Evolutionary conservation across 1,284 basidiomycete species (phyloP), one percentile per base, ranked within the genome.

Genomic region (Chondrostereum purpureum): DNA sequence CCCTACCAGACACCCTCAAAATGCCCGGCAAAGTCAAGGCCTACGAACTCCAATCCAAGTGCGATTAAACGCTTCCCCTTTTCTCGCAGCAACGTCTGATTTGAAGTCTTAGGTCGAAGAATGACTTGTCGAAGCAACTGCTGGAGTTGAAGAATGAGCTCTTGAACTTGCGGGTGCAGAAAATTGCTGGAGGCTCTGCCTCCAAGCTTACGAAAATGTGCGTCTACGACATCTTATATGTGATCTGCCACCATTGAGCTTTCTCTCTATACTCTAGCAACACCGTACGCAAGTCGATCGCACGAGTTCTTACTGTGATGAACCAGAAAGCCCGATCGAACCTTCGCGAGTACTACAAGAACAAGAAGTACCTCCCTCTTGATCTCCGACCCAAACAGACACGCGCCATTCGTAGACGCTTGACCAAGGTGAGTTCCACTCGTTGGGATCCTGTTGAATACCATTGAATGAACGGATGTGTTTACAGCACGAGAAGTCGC

Each of bases 311-410:
- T 72, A 99, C 96, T 42, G 93, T 99, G 60, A 95, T 89, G 77
- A 98, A 97, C 88, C 87, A 92, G 68, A 99, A 99, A 77, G 85
- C 88, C 63, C 90, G 96, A 59, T 85, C 92, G 74, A 93, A 95
- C 75, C 83, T 98, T 57, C 90, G 92, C 54, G 94, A 98, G 71
- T 92, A 88, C 77, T 98, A 98, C 89, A 95, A 94, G 79, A 74
- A 77, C 68, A 97, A 98, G 86, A 96, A 94, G 69, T 91, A 91
- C 75, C 72, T 89, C 54, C 96, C 96, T 56, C 92, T 99, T 56
- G 96, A 99, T 77, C 88, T 99, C 64, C 92, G 96, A 56, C 68
- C 83, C 58, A 99, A 99, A 89, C 93, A 89, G 85, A 99, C 96
- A 55, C 90, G 96, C 59, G 96, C 96, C 49, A 97, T 99, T 78